Evolutionary conservation across 2,329 filamentous ascomycete genomes (phyloP), one percentile per base, ranked within the genome.

Genomic region (Talaromyces sp.): DNA sequence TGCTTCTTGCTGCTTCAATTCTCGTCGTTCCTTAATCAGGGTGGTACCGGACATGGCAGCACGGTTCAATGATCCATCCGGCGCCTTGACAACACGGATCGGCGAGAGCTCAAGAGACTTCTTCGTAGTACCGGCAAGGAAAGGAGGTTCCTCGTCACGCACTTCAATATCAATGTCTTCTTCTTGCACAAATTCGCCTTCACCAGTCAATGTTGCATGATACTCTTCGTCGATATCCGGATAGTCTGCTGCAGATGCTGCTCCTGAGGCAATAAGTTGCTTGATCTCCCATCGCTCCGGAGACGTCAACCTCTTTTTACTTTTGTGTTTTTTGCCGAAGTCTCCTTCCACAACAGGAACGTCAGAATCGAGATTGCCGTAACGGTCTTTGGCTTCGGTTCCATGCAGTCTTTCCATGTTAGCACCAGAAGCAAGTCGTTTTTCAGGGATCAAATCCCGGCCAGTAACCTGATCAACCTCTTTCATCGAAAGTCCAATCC

Each of bases 141-240:
- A 99, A 0, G 95, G 95, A 0, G 95, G 96, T 73, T 99, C 95
- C 72, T 99, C 95, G 67, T 99, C 95, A 70, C 90, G 87, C 35
- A 99, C 91, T 77, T 99, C 95, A 68, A 99, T 99, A 72, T 99
- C 95, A 4, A 99, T 88, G 73, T 99, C 95, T 77, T 97, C 92
- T 75, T 99, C 95, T 68, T 98, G 85, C 74, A 97, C 93, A 77
- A 98, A 89, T 62, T 91, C 89, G 16, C 89, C 91, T 69, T 97
- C 92, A 16, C 93, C 94, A 31, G 89, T 90, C 31, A 97, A 81
- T 0, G 92, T 93, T 16, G 91, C 90, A 68, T 97, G 90, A 75
- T 96, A 97, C 65, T 98, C 93, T 70, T 97, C 92, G 70, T 98
- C 92, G 33, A 98, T 85, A 68, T 97, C 94, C 0, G 95, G 95